Percentiles rank a stretch among this genome's conserved stretches.
phyloP scores from a whole-genome alignment of 106 monocot genomes.

The Dactylorhiza incarnata region DNA sequence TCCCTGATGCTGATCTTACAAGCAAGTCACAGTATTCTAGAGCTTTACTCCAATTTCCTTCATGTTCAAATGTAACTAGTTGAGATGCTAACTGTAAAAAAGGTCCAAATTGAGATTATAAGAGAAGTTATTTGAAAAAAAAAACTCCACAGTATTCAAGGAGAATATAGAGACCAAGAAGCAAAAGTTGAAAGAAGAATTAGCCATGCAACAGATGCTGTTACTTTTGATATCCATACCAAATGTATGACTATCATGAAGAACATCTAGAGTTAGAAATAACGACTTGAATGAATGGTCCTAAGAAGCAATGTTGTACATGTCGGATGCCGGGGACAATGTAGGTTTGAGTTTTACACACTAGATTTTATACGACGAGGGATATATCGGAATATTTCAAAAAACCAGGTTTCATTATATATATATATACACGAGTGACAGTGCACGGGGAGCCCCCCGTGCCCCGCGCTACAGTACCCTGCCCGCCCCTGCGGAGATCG shows the following conservation, averaged over 20 bases:
- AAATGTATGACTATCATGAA: neutral
- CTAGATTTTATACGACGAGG: too few relatives aligned
- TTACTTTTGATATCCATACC: neutral
- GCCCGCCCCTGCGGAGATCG: too few relatives aligned
- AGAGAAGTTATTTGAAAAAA: neutral
- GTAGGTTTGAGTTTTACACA: too few relatives aligned
- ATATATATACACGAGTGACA: too few relatives aligned
- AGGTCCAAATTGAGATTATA: constrained; percentile 4
- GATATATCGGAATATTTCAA: too few relatives aligned
- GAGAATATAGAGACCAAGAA: neutral
- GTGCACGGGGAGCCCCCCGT: too few relatives aligned
- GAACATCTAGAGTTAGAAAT: neutral
- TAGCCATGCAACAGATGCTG: neutral
- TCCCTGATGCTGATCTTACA: constrained; percentile 41
- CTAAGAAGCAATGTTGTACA: neutral
- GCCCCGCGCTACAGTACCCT: too few relatives aligned
- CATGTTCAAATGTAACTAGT: constrained; percentile 80
- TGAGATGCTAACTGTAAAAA: constrained; percentile 75
- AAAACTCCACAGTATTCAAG: neutral
- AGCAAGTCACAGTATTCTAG: constrained; percentile 86
- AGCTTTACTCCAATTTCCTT: constrained; percentile 93
- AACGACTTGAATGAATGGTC: neutral
- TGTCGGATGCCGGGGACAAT: too few relatives aligned
- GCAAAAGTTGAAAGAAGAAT: neutral
- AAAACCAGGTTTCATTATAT: too few relatives aligned